A percentile compares a stretch with the other conserved stretches of the same genome.
These are phyloP conservation scores for Grigorovia humatica DNA, from an alignment of 805 yeast species.

Conservation along the genomic window DNA sequence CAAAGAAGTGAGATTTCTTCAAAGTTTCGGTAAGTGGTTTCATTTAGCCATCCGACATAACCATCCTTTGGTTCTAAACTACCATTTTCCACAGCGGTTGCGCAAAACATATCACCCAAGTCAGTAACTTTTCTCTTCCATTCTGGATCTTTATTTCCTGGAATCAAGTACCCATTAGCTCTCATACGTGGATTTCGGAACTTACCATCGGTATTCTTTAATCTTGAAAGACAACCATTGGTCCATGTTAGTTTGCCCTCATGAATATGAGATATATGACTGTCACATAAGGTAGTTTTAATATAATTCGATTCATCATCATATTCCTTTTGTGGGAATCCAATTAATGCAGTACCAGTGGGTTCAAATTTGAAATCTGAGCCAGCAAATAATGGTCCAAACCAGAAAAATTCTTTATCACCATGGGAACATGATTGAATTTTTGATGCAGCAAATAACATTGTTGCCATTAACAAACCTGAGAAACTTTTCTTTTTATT, in stretches of 20 bases:
- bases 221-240: constrained; percentile 54
- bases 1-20: neutral
- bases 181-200: constrained; percentile 14
- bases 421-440: constrained; percentile 45
- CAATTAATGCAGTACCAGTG: constrained; percentile 30
- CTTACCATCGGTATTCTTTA: constrained; percentile 30
- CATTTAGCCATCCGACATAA: neutral
- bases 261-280: constrained; percentile 26
- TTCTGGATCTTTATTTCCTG: neutral
- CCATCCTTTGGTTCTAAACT: neutral
- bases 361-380: constrained; percentile 31
- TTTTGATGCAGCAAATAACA: constrained; percentile 21
- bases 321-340: constrained; percentile 15
- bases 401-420: constrained; percentile 71
- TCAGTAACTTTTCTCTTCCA: neutral
- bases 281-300: constrained; percentile 20
- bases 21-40: neutral
- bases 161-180: neutral
- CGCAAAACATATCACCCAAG: neutral
- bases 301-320: constrained; percentile 7
- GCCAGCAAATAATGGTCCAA: constrained; percentile 43
- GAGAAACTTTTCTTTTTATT: constrained; percentile 16
- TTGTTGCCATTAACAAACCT: constrained; percentile 20
- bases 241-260: constrained; percentile 40
- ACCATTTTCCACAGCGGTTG: neutral